These are phyloP conservation scores for Carallia pectinifolia DNA, from an alignment of 345 rosid genomes.

Conservation along the genomic window DNA sequence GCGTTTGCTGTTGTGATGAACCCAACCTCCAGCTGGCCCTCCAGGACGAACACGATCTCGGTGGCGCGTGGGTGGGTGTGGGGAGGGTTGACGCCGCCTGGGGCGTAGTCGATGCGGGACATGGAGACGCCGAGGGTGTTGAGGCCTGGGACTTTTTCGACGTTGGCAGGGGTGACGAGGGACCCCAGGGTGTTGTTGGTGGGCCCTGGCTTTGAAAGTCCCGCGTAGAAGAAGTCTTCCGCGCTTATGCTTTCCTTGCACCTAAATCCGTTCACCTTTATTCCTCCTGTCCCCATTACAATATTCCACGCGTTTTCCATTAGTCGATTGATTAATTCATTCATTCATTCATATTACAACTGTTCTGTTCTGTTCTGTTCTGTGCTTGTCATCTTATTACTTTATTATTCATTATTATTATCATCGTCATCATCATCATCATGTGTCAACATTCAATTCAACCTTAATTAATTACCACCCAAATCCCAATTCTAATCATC, in stretches of 20 bases:
- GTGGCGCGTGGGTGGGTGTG: slow-evolving; percentile 37
- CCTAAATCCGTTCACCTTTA: slow-evolving; percentile 21
- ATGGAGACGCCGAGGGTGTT: slow-evolving; percentile 30
- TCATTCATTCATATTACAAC: too few species aligned
- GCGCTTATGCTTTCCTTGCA: slow-evolving; percentile 19
- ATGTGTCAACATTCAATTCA: too few species aligned
- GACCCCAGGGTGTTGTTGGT: slow-evolving; percentile 19
- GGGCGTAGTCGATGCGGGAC: slow-evolving; percentile 31
- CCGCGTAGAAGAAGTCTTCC: slow-evolving; percentile 25
- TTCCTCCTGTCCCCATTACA: slow-evolving; percentile 15
- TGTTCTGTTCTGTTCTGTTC: too few species aligned
- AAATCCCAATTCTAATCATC: too few species aligned
- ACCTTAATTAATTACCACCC: too few species aligned
- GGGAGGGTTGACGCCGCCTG: slow-evolving; percentile 28
- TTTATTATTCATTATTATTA: too few species aligned
- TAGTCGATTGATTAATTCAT: too few species aligned
- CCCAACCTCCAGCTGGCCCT: slow-evolving; percentile 27
- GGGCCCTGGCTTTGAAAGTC: slow-evolving; percentile 14
- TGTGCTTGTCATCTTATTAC: too few species aligned
- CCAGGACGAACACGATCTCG: slow-evolving; percentile 27
- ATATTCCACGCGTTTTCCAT: too few species aligned
- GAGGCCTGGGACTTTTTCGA: slow-evolving; percentile 26
- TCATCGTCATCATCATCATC: too few species aligned
- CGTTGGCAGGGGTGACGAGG: slow-evolving; percentile 22
- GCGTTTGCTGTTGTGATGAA: slow-evolving; percentile 32